Conservation (phyloP, 2,329 filamentous ascomycete genomes). For the Parastagonospora nodorum region DNA sequence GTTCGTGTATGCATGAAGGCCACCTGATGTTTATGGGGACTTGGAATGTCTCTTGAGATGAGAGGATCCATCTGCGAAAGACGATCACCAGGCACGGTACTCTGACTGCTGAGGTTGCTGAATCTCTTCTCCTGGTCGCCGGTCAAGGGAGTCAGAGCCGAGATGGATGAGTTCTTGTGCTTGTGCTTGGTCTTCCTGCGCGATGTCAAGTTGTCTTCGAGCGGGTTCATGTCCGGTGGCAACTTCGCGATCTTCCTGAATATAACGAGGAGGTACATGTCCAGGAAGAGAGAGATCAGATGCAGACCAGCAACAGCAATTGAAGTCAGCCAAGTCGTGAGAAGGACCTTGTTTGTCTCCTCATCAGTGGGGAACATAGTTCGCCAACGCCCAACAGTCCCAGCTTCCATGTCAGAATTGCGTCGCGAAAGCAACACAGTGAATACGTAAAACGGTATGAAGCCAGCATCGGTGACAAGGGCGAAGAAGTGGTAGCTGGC, state of each 20-base stretch:
- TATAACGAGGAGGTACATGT: constrained; percentile 74
- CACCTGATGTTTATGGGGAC: constrained; percentile 56
- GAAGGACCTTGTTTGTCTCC: constrained; percentile 64
- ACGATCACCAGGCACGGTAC: constrained; percentile 46
- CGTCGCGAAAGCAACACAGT: constrained; percentile 60
- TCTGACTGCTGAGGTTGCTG: constrained; percentile 57
- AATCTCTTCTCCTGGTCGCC: constrained; percentile 66
- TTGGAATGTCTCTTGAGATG: constrained; percentile 35
- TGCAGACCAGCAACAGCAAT: constrained; percentile 70
- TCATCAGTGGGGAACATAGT: constrained; percentile 67
- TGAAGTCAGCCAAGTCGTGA: constrained; percentile 71
- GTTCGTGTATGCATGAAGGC: constrained; percentile 84
- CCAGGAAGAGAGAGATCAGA: constrained; percentile 69
- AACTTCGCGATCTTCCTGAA: constrained; percentile 83
- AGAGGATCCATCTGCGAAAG: constrained; percentile 36
- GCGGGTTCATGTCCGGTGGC: constrained; percentile 93
- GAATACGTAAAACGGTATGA: constrained; percentile 68
- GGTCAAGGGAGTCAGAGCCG: constrained; percentile 49
- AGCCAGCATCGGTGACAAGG: constrained; percentile 69
- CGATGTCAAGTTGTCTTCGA: constrained; percentile 83
- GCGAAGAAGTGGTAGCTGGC: constrained; percentile 91
- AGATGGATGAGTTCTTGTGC: constrained; percentile 67
- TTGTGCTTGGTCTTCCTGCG: constrained; percentile 68
- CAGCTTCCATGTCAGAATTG: constrained; percentile 56
- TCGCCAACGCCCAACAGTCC: constrained; percentile 63